phyloP scores from a whole-genome alignment of 2,329 filamentous ascomycete species.

The Fusarium pininemorale region DNA sequence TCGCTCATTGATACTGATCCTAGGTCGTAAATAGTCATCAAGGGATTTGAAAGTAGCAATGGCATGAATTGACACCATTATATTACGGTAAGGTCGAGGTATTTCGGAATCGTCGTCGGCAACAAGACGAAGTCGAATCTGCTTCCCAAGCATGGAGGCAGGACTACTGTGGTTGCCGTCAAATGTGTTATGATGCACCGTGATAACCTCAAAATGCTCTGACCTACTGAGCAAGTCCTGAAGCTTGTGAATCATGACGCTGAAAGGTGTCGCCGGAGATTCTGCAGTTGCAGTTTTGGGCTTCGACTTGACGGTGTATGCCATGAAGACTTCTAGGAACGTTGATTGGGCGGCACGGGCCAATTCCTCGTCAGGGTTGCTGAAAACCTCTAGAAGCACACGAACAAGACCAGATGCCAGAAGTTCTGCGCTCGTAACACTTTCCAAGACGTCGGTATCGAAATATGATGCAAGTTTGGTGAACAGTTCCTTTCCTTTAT shows the following conservation, averaged over 20 bases:
- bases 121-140: conserved; percentile 86
- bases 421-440: conserved; percentile 94
- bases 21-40: conserved; percentile 92
- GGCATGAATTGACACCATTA: conserved; percentile 98
- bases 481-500: conserved; percentile 74
- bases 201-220: conserved; percentile 97
- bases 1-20: conserved; percentile 83
- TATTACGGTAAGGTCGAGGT: conserved; percentile 85
- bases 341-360: conserved; percentile 77
- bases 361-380: conserved; percentile 70
- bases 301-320: conserved; percentile 72
- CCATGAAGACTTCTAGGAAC: conserved; percentile 95
- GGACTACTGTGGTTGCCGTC: conserved; percentile 91
- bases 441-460: conserved; percentile 86
- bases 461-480: conserved; percentile 82
- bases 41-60: conserved; percentile 98
- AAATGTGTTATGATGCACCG: conserved; percentile 90
- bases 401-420: conserved; percentile 90
- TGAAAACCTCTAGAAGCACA: conserved; percentile 83
- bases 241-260: conserved; percentile 89
- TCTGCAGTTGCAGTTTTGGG: conserved; percentile 71
- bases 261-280: conserved; percentile 84
- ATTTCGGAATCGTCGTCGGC: conserved; percentile 93
- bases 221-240: conserved; percentile 96
- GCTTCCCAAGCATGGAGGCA: conserved; percentile 95